A percentile compares a stretch with the other conserved stretches of the same genome.
Conservation (phyloP, 768 basidiomycete genomes). For the Leucocoprinus birnbaumii region DNA sequence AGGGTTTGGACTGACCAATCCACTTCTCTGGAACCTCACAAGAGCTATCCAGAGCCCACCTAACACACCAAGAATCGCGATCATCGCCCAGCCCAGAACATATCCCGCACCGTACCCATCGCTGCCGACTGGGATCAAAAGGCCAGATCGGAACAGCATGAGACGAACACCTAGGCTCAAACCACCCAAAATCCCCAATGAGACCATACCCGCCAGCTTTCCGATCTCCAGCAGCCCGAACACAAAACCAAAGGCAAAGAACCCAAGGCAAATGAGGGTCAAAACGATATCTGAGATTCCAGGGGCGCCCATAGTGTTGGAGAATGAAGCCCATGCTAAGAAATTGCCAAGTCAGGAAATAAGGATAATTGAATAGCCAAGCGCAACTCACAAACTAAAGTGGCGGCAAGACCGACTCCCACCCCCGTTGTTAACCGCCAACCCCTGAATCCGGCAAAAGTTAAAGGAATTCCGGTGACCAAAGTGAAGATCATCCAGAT, state of each 20-base stretch:
- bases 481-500: constrained; percentile 59
- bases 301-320: constrained; percentile 47
- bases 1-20: constrained; percentile 42
- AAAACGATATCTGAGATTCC: constrained; percentile 53
- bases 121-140: constrained; percentile 36
- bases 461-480: constrained; percentile 49
- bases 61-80: constrained; percentile 39
- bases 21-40: constrained; percentile 37
- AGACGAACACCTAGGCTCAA: constrained; percentile 55
- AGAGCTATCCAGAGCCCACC: constrained; percentile 40
- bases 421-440: constrained; percentile 55
- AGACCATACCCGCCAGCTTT: constrained; percentile 41
- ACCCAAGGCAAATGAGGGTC: constrained; percentile 42
- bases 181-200: constrained; percentile 52
- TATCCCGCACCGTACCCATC: constrained; percentile 20
- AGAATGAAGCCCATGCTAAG: constrained; percentile 61
- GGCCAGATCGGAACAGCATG: constrained; percentile 43
- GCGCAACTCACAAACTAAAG: constrained; percentile 39
- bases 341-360: constrained; percentile 4
- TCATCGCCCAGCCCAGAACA: constrained; percentile 51
- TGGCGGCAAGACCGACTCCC: constrained; percentile 47
- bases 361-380: background rate
- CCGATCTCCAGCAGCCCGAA: constrained; percentile 53
- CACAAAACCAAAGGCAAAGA: constrained; percentile 49
- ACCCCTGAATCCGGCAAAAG: constrained; percentile 53